A percentile compares a stretch with the other conserved stretches of the same genome.
phyloP scores from a whole-genome alignment of 1,284 basidiomycete genomes.

The Marasmius tenuissimus region DNA sequence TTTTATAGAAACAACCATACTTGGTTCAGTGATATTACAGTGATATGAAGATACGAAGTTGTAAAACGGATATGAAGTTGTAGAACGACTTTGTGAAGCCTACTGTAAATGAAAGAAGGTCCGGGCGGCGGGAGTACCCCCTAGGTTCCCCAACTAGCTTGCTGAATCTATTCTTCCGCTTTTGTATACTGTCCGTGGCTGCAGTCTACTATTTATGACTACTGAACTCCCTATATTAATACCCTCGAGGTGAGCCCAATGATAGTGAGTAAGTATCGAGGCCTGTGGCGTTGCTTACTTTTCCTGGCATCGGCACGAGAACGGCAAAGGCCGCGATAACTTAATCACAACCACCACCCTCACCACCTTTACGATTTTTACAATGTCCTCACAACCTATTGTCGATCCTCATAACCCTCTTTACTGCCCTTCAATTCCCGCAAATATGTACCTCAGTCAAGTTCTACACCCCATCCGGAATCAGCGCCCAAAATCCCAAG shows the following conservation, averaged over 20 bases:
- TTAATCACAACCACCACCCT: not conserved
- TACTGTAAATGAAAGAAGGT: too few species aligned
- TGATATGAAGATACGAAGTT: too few species aligned
- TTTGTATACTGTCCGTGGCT: too few species aligned
- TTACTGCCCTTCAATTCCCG: constrained; percentile 43
- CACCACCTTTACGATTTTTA: not conserved
- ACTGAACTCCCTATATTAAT: too few species aligned
- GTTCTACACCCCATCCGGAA: constrained; percentile 8
- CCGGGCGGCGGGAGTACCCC: too few species aligned
- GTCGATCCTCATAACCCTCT: constrained; percentile 34
- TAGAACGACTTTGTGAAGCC: too few species aligned
- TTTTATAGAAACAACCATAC: too few species aligned
- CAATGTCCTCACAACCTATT: constrained; percentile 3
- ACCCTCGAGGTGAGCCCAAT: not conserved
- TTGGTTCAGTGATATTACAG: too few species aligned
- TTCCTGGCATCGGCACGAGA: not conserved
- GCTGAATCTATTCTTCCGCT: too few species aligned
- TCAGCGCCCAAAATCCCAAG: not conserved
- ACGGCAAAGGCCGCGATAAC: not conserved
- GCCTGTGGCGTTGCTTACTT: not conserved
- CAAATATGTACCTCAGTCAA: constrained; percentile 38
- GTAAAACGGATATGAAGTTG: too few species aligned
- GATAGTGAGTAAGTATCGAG: not conserved
- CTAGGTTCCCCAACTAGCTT: too few species aligned
- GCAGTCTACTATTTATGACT: too few species aligned